A percentile compares a stretch with the other conserved stretches of the same genome.
Conservation (phyloP, 441 rosid species). For the Corymbia calophylla region DNA sequence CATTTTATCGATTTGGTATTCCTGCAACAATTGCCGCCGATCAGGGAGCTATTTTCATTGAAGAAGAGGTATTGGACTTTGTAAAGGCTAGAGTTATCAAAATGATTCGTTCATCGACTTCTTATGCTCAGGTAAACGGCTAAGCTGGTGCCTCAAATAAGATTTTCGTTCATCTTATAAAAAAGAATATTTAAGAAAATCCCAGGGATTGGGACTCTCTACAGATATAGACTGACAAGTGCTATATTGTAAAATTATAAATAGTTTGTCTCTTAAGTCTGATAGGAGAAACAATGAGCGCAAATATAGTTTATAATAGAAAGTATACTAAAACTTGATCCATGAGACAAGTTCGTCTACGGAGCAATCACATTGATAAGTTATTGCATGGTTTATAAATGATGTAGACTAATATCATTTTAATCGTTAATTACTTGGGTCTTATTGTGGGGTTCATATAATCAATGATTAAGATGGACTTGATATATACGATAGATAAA, state of each 20-base stretch:
- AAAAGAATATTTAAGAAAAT: no score
- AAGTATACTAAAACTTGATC: neutral
- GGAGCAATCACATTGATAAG: neutral
- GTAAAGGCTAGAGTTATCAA: no score
- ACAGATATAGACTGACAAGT: no score
- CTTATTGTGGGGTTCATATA: neutral
- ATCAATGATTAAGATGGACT: neutral
- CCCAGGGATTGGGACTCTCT: no score
- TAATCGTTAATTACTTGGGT: fast-evolving
- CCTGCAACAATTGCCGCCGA: no score
- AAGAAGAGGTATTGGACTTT: no score
- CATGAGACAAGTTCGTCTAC: neutral
- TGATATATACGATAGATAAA: neutral
- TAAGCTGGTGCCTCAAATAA: no score
- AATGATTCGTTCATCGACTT: no score
- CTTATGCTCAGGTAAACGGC: no score
- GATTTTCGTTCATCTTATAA: no score
- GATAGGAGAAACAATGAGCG: neutral
- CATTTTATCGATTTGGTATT: no score
- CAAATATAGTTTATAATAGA: neutral
- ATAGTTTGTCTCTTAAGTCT: fast-evolving
- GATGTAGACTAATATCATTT: neutral
- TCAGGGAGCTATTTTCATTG: no score
- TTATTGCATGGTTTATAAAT: neutral
- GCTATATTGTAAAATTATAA: neutral